phyloP scores from a whole-genome alignment of 176 grass and related monocot species.

The sorghum (Sorghum bicolor) region Sorghum_bicolor_NCBIv3 NC_012871.2:77524001-77524500 shows the following conservation, averaged over 20 bases:
- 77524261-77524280: conserved; percentile 94
- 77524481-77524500: neutral
- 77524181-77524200: neutral
- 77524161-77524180: neutral
- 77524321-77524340: conserved; percentile 54
- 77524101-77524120: conserved; percentile 1
- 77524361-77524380: neutral
- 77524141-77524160: neutral
- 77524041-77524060: neutral
- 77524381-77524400: neutral
- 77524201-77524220: neutral
- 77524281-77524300: conserved; percentile 81
- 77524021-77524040: neutral
- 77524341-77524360: neutral
- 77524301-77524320: conserved; percentile 91
- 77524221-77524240: neutral
- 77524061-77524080: neutral
- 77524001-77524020: neutral
- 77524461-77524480: conserved; percentile 93
- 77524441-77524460: conserved; percentile 96
- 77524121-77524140: conserved; percentile 2
- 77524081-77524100: neutral
- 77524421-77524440: conserved; percentile 93
- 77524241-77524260: conserved; percentile 72
- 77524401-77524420: conserved; percentile 70